Evolutionary conservation across 164 flowering plant species (phyloP), one percentile per base, ranked within the genome.

Genomic region (Nelumbo lutea): DNA sequence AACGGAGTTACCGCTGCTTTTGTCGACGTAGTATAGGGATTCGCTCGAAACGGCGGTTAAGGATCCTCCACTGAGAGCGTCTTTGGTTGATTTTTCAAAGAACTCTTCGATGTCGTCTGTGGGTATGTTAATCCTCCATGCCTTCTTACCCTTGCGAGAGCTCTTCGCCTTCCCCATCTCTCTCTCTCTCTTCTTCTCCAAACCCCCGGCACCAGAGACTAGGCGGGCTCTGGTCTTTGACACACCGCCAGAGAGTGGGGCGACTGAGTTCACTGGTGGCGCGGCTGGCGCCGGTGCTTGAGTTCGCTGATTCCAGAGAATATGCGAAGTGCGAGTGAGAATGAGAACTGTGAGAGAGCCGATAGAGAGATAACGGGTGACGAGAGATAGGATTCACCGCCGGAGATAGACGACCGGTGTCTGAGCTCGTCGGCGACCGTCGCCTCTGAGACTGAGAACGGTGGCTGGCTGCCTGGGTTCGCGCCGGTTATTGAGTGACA

Each of bases 91-190:
- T 65, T 89, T 85, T 79, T 90, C 96, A 65, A 73, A 84, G 83
- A 77, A 90, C 15, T 89, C 89, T 0, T 89, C 88, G 40, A 95
- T 78, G 76, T 95, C 98, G 55, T 83, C 88, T 0, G 95, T 89
- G 78, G 85, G 75, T 44, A 95, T 95, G 80, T 95, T 96, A 0
- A 88, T 88, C 55, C 99, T 86, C 98, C 99, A 96, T 27, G 89
- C 97, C 80, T 93, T 96, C 87, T 93, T 93, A 14, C 94, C 96
- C 79, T 90, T 89, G 43, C 97, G 70, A 2, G 98, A 91, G 48
- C 77, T 78, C 79, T 90, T 91, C 46, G 93, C 75, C 75, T 65
- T 89, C 70, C 89, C 90, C 98, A 87, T 85, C 79, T 62, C 74
- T 56, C 59, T 70, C 59, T 77, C 73, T 74, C 53, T 70, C 63